These are phyloP conservation scores for Erythrophleum ivorense DNA, from an alignment of 331 rosid genomes.

Conservation along the genomic window DNA sequence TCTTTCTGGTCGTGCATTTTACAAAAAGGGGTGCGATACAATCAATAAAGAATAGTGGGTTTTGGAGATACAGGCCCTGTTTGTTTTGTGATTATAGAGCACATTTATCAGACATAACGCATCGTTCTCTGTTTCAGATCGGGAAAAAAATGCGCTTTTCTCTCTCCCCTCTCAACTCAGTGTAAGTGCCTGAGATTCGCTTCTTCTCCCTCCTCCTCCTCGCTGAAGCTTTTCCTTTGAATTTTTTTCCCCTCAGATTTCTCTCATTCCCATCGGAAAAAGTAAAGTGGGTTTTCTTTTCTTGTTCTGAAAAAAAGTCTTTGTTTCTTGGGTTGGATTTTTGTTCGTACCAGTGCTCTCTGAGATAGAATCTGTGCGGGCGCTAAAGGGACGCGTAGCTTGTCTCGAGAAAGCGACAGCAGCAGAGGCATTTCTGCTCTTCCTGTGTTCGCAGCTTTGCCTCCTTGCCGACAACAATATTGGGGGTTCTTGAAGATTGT, in stretches of 20 bases:
- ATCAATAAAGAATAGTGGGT: conserved; percentile 8
- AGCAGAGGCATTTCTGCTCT: background rate
- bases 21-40: background rate
- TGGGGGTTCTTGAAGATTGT: background rate
- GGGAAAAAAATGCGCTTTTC: conserved; percentile 4
- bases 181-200: conserved; percentile 39
- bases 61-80: conserved; percentile 9
- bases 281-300: conserved; percentile 43
- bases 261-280: conserved; percentile 12
- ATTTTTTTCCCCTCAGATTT: background rate
- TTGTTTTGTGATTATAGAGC: background rate
- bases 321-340: conserved; percentile 29
- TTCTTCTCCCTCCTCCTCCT: background rate
- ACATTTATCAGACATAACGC: conserved; percentile 30
- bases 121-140: conserved; percentile 38
- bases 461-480: conserved; percentile 7
- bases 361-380: conserved; percentile 37
- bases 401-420: conserved; percentile 28
- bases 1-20: conserved; percentile 32
- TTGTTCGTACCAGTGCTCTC: conserved; percentile 14
- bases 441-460: background rate
- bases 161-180: background rate
- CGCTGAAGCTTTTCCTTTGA: background rate
- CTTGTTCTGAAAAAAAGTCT: background rate
- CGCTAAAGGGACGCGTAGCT: conserved; percentile 7